phyloP scores from a whole-genome alignment of 768 basidiomycete species.

The Floccularia luteovirens region DNA sequence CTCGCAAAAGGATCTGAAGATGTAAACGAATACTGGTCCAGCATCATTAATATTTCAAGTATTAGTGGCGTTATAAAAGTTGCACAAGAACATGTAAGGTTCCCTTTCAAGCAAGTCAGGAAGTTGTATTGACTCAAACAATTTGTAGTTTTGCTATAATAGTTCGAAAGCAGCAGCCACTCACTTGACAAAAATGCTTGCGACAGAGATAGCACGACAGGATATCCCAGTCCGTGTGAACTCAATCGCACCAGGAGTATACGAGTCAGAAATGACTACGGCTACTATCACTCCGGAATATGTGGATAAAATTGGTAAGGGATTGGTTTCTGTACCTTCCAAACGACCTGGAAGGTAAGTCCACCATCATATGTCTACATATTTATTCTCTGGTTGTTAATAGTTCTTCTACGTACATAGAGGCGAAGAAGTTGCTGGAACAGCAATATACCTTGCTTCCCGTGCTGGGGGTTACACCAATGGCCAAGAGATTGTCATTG shows the following conservation, averaged over 20 bases:
- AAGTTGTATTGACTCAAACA: not conserved
- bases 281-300: conserved; percentile 36
- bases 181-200: conserved; percentile 69
- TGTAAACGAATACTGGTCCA: conserved; percentile 46
- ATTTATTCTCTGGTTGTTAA: not conserved
- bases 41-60: conserved; percentile 72
- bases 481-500: conserved; percentile 72
- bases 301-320: conserved; percentile 50
- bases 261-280: conserved; percentile 70
- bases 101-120: not conserved
- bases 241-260: conserved; percentile 71
- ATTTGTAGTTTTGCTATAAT: conserved; percentile 71
- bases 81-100: conserved; percentile 69
- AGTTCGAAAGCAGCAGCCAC: conserved; percentile 72
- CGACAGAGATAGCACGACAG: conserved; percentile 70
- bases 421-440: conserved; percentile 69
- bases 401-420: conserved; percentile 22
- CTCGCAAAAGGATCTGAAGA: conserved; percentile 68
- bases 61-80: conserved; percentile 67
- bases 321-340: conserved; percentile 54
- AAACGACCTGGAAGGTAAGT: conserved; percentile 61
- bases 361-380: not conserved
- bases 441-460: conserved; percentile 69
- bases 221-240: conserved; percentile 64
- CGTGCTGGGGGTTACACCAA: conserved; percentile 67